Evolutionary conservation across 1,284 basidiomycete genomes (phyloP).

Genomic region (Trametes hirsuta): DNA sequence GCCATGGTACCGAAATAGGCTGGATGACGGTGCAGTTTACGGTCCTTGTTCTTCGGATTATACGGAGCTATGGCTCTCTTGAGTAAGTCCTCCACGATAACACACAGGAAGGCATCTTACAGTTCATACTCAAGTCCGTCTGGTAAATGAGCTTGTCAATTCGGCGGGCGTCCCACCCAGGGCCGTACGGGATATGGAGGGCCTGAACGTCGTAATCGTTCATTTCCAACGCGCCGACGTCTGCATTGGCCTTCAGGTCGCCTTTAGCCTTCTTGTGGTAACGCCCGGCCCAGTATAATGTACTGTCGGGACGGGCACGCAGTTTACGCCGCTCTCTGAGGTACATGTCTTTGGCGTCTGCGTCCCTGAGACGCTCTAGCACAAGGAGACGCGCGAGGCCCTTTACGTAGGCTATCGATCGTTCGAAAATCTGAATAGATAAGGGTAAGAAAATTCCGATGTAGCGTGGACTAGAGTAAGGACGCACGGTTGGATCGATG

Average conservation of each 20-base stretch:
- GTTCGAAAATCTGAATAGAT: slow-evolving; percentile 54
- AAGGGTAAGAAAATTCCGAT: not conserved
- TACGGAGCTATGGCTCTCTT: slow-evolving; percentile 48
- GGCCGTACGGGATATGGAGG: slow-evolving; percentile 65
- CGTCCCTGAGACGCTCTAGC: slow-evolving; percentile 53
- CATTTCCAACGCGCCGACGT: slow-evolving; percentile 51
- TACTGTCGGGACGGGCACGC: slow-evolving; percentile 47
- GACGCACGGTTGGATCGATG: slow-evolving; percentile 57
- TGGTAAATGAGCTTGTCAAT: slow-evolving; percentile 63
- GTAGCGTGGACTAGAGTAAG: not conserved
- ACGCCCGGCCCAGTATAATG: slow-evolving; percentile 22
- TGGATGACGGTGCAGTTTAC: slow-evolving; percentile 61
- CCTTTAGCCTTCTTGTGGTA: slow-evolving; percentile 45
- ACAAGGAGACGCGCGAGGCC: slow-evolving; percentile 63
- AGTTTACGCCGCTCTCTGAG: slow-evolving; percentile 48
- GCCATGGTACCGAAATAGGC: slow-evolving; percentile 62
- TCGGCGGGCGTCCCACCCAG: slow-evolving; percentile 58
- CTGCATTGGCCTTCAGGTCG: slow-evolving; percentile 51
- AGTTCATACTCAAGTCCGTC: slow-evolving; percentile 63
- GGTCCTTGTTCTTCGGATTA: slow-evolving; percentile 62
- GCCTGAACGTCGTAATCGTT: slow-evolving; percentile 61
- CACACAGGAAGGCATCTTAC: slow-evolving; percentile 35
- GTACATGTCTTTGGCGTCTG: slow-evolving; percentile 47
- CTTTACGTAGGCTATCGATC: slow-evolving; percentile 53
- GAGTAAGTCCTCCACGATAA: not conserved